Evolutionary conservation across 306 rosid genomes (phyloP), one percentile per base, ranked within the genome.

Genomic region (Quercus mongolica): DNA sequence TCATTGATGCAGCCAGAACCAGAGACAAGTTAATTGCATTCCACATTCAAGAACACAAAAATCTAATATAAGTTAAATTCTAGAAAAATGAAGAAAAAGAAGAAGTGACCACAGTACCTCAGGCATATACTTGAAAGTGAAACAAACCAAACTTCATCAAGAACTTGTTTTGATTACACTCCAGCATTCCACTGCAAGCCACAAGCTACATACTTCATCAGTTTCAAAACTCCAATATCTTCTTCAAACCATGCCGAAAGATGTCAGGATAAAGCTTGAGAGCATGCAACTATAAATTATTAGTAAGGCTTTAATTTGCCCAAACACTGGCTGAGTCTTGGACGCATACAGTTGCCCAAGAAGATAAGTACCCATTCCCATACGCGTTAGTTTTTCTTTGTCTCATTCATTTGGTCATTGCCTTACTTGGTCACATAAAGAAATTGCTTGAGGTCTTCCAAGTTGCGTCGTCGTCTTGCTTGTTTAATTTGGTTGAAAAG

Each of bases 151-250:
- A 90, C 86, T 88, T 92, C 85, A 81, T 57, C 69, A 54, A 77
- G 83, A 94, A 91, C 87, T 90, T 94, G 90, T 89, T 94, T 79
- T 86, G 83, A 82, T 86, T 94, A 76, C 92, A 92, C 59, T 90
- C 94, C 87, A 90, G 80, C 97, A 94, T 90, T 76, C 92, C 97
- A 85, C 94, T 85, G 46, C 90, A 94, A 86, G 88, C 97, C 86
- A 81, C 85, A 89, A 75, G 78, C 76, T 12, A 38, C 2, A 83
- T 55, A 35, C 46, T 82, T 83, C 78, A 75, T 85, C 84, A 83
- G 83, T 84, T 84, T 85, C 85, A 90, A 76, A 64, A 62, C 78
- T 90, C 95, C 73, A 94, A 61, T 77, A 84, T 88, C 76, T 85
- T 92, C 89, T 90, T 92, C 85, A 94, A 78, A 41, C 97, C 95